phyloP scores from a whole-genome alignment of 1,284 basidiomycete genomes.

The Sphaerobolus stellatus region DNA sequence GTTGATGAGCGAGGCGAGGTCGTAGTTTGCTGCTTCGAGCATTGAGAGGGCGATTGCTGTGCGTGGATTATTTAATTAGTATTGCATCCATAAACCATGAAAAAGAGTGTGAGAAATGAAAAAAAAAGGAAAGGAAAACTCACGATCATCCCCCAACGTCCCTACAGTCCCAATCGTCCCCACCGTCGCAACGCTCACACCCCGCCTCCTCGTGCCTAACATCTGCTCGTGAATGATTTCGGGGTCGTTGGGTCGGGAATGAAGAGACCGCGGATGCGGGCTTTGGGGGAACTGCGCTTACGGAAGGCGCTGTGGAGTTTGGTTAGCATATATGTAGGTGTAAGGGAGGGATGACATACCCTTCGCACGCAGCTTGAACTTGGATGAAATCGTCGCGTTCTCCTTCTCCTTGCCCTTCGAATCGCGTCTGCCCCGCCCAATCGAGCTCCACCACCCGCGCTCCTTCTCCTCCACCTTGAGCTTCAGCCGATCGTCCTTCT shows the following conservation, averaged over 20 bases:
- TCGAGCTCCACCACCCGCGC: constrained; percentile 68
- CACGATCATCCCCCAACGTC: neutral
- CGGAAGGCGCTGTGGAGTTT: constrained; percentile 7
- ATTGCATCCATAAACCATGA: neutral
- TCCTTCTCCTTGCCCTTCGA: constrained; percentile 46
- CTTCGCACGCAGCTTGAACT: constrained; percentile 39
- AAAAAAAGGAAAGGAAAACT: neutral
- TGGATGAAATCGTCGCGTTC: constrained; percentile 36
- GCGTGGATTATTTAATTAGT: neutral
- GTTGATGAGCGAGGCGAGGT: constrained; percentile 72
- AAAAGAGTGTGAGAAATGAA: constrained; percentile 4
- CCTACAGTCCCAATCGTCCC: neutral
- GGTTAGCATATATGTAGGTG: neutral
- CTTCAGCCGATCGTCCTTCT: constrained; percentile 42
- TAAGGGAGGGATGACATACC: constrained; percentile 36
- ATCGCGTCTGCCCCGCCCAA: constrained; percentile 67
- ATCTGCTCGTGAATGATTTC: constrained; percentile 71
- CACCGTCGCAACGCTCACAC: neutral
- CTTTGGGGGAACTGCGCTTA: constrained; percentile 1
- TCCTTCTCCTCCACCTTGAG: constrained; percentile 56
- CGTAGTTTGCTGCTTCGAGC: constrained; percentile 72
- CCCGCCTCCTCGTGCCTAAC: constrained; percentile 35
- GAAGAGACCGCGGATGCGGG: constrained; percentile 33
- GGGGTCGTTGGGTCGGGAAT: constrained; percentile 31
- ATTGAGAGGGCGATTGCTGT: constrained; percentile 60